Base-by-base conservation (phyloP, 371 early-diverging fungal genomes). In the Mucor irregularis region DNA sequence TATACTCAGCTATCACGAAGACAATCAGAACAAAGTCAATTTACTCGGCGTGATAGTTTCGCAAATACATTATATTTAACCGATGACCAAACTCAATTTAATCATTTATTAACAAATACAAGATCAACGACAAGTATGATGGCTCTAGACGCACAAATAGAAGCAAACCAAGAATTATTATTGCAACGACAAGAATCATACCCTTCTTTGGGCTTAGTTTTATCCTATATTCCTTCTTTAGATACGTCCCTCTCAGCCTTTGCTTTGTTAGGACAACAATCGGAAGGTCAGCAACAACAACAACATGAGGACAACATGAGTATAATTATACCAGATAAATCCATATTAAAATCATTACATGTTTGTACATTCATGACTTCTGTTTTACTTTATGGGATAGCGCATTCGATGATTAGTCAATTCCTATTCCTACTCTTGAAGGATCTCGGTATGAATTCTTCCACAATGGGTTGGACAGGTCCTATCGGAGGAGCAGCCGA, bases 141-240 rank as follows among this genome's bases (percentile, higher is more conserved):
- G 55, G 55, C 55, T 7, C 45, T 45, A 37, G 34, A 39, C 16
- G 48, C 21, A 22, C 48, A 48, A 25, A 30, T 31, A 25, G 48
- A 54, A 19, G 54, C 54, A 14, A 45, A 44, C n/a, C 24, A 54
- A 2, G 54, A 44, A 3, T 14, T 42, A n/a, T n/a, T n/a, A 13
- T 37, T 45, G 4, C 54, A 54, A 9, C 17, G 24, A 8, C 11
- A 52, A 33, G 61, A 35, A 56, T 54, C 50, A 25, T 38, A 69
- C 8, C 76, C 76, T n/a, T 43, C 76, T 5, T 56, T 76, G n/a
- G 76, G 76, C 8, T 60, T 76, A 22, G 73, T 59, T 8, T 59
- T 76, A 10, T 70, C 73, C 5, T 58, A 60, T 19, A 70, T 76
- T 19, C 76, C 76, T 5, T 65, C 76, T 2, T 48, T 70, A 28